Evolutionary conservation across 108 stramenopile genomes (phyloP), one percentile per base, ranked within the genome.

Genomic region (Heterococcus sp.): DNA sequence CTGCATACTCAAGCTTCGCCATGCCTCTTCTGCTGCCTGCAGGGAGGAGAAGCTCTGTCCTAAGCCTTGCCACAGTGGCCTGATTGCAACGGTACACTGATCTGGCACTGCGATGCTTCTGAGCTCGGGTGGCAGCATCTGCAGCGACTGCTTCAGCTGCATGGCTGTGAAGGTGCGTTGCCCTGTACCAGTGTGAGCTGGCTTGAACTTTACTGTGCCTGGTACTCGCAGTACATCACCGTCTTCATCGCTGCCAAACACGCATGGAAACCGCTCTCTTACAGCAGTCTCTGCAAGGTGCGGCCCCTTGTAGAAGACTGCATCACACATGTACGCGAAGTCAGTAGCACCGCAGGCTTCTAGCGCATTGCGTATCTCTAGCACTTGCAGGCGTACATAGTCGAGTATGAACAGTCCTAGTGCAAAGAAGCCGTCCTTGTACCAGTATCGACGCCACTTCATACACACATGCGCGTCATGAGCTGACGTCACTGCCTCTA

Each of bases 391-490:
- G 32, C 70, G 35, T 28, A 35, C 35, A 35, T 71, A 29, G 30
- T 72, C 72, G 5, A 72, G 21, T 26, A 73, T 58, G 72, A 46
- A 39, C 39, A 38, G 1, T 2, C 36, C 40, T 46, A 73, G 46
- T 33, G 73, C 73, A 35, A 35, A 63, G 73, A 63, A 73, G 30
- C 40, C 73, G 32, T 73, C 73, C 46, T 14, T 73, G 37, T 63
- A 73, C 73, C 73, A 73, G 5, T 28, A 46, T 26, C 46, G 73
- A 4, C 37, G 39, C 46, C 46, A 58, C 26, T 63, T 35, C 30
- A 73, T 46, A 33, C 73, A 73, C 35, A 73, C 33, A 63, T 73
- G 46, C 40, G 46, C 73, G 65, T 32, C 73, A 3, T 63, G n/a
- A 8, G 8, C 21, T 8, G 46, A 58, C 14, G 21, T 58, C 8